These are phyloP conservation scores for Pichia phayaonensis DNA, from an alignment of 805 yeast species.

Conservation along the genomic window DNA sequence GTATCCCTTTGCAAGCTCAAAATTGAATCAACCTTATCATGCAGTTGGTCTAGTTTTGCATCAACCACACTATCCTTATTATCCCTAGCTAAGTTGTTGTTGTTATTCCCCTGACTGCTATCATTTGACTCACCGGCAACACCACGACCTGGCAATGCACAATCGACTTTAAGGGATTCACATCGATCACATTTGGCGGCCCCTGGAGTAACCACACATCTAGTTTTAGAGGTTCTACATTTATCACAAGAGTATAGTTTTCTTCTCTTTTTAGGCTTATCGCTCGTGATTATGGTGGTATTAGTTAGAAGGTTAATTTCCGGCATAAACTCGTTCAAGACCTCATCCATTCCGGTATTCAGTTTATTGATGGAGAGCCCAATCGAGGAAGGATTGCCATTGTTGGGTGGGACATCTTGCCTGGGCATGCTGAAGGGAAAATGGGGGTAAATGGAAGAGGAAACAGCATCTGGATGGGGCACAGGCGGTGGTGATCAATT, in stretches of 20 bases:
- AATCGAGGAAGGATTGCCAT: neutral
- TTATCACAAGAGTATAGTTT: slow-evolving; percentile 36
- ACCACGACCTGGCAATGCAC: slow-evolving; percentile 36
- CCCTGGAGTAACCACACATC: slow-evolving; percentile 44
- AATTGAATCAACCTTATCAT: neutral
- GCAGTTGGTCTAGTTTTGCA: neutral
- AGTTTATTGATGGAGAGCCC: neutral
- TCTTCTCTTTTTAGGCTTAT: slow-evolving; percentile 17
- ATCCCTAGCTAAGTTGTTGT: neutral
- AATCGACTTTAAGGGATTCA: slow-evolving; percentile 36
- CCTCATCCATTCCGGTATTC: neutral
- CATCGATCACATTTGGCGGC: slow-evolving; percentile 46
- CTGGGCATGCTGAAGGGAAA: neutral
- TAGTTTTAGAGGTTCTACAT: slow-evolving; percentile 50
- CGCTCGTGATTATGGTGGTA: neutral
- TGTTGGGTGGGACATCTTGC: neutral
- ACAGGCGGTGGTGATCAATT: too few relatives aligned
- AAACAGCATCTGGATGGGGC: too few relatives aligned
- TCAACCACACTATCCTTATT: neutral
- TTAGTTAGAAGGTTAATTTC: neutral
- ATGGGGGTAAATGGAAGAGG: neutral
- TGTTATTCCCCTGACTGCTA: too few relatives aligned
- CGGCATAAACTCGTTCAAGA: neutral
- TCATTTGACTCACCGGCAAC: neutral
- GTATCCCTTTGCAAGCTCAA: neutral